Conservation (phyloP, 2,329 filamentous ascomycete genomes). For the Fusarium sp. region DNA sequence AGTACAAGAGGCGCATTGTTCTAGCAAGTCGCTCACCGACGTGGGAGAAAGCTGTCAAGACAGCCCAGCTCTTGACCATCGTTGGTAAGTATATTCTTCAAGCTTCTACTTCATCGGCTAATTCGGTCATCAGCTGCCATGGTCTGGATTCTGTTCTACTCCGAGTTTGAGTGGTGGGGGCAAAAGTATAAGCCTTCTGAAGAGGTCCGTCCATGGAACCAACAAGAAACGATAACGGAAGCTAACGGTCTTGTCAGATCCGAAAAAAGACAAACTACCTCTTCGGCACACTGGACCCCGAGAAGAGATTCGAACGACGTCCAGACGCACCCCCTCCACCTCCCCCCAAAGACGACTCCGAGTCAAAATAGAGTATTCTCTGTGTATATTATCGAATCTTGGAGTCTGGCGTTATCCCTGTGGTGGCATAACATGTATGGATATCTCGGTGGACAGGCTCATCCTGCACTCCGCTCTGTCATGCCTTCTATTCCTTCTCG, state of each 20-base stretch:
- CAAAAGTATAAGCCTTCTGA: constrained; percentile 53
- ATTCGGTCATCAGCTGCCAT: constrained; percentile 46
- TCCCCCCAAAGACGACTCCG: constrained; percentile 38
- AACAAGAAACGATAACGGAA: not conserved
- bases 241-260: constrained; percentile 44
- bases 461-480: constrained; percentile 32
- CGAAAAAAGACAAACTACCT: constrained; percentile 49
- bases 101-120: constrained; percentile 6
- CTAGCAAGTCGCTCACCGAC: constrained; percentile 67
- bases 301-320: constrained; percentile 54
- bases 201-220: constrained; percentile 46
- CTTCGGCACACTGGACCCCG: constrained; percentile 53
- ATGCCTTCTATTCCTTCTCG: constrained; percentile 8
- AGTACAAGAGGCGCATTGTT: constrained; percentile 74
- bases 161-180: constrained; percentile 57
- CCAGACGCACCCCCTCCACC: constrained; percentile 49
- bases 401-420: constrained; percentile 45
- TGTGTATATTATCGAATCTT: constrained; percentile 41
- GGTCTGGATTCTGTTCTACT: constrained; percentile 52
- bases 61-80: constrained; percentile 68
- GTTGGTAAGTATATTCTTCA: constrained; percentile 53
- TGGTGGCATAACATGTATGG: constrained; percentile 37
- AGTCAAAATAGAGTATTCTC: constrained; percentile 42
- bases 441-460: constrained; percentile 34
- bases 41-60: constrained; percentile 70